Base-by-base conservation (phyloP, 106 monocot species). In the Dioscorea dumetorum region DNA sequence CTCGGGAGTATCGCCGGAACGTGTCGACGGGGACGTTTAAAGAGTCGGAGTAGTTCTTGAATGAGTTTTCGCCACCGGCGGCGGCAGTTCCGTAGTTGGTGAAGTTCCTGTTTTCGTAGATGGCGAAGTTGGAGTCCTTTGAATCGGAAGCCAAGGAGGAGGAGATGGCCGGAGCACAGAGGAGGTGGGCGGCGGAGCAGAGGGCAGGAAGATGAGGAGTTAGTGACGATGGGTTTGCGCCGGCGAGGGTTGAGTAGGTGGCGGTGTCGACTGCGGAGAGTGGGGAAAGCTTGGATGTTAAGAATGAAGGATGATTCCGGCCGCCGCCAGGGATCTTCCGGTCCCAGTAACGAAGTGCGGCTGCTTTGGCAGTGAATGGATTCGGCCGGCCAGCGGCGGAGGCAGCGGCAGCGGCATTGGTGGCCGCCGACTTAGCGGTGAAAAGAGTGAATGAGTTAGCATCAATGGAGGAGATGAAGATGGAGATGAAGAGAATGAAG, bases 1-100 rank as follows among this genome's bases (percentile, higher is more conserved):
- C 79, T 15, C 90, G 82, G 75, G 82, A 73, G 77, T 99, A 99
- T 18, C 93, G 82, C 28, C 93, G 89, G 87, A 99, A 99, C 34
- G 79, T 76, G 74, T 99, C 87, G 70, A 79, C 10, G 33, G 86
- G 84, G 28, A 99, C 67, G 74, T 93, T 90, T 7, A 63, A 49
- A 48, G 60, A 63, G 8, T 74, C 70, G 57, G 92, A 93, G 75
- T 99, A 99, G 75, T 73, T 84, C 22, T 71, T 73, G 84, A 97
- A 97, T 49, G 87, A 78, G 61, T 64, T 60, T 31, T 68, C 20
- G 22, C 90, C 85, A 50, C 57, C 80, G 63, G 24, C 32, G 21
- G 41, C 66, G 17, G 16, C 59, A 41, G 78, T 73, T 57, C 74
- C 99, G 75, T 99, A 99, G 83, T 87, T 90, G 78, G 80, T 76